Base-by-base conservation (phyloP, 1,139 yeast species). In the Zhuliangozyma blackwelliae region DNA sequence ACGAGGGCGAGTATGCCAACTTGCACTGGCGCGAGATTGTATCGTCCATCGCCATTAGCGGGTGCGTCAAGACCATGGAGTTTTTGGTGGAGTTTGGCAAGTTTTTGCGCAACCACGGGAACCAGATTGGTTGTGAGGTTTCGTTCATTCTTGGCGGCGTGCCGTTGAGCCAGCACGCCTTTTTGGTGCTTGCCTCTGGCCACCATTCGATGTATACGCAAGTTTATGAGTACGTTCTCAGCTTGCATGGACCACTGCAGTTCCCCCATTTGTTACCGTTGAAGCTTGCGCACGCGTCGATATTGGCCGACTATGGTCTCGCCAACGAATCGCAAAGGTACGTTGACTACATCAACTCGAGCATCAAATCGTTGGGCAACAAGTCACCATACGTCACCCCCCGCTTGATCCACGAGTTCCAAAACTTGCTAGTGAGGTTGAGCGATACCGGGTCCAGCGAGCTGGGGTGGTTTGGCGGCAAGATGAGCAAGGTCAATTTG, bases 401-500 rank as follows among this genome's bases (percentile, higher is more conserved):
- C 2, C 58, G 65, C 29, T 41, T 63, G 38, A 44, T 55, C 13
- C 40, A 39, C 7, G 72, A 69, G 33, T 68, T 67, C 54, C 71
- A 66, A 41, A 51, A 51, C 6, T 55, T 77, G 40, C 47, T 65
- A 34, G 65, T 68, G 30, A 59, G 84, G 50, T 45, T 77, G 16
- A 59, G 76, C 5, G 76, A 73, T 34, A 51, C 68, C 2, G 66
- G 62, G 12, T 49, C 65, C 10, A 58, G 52, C 27, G 76, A 70
- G 19, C 61, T 68, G 35, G 68, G 82, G 2, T 80, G 88, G 87
- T 72, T 80, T 46, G 72, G 80, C 21, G 62, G 76, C 28, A 79
- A 75, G 65, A 71, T 84, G 48, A 67, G 84, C 28, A 81, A 80
- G 52, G 95, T 94, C 10, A 85, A 83, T 49, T 66, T 89, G 41